These are phyloP conservation scores for Yarrowia sp. DNA, from an alignment of 805 yeast species.

Conservation along the genomic window DNA sequence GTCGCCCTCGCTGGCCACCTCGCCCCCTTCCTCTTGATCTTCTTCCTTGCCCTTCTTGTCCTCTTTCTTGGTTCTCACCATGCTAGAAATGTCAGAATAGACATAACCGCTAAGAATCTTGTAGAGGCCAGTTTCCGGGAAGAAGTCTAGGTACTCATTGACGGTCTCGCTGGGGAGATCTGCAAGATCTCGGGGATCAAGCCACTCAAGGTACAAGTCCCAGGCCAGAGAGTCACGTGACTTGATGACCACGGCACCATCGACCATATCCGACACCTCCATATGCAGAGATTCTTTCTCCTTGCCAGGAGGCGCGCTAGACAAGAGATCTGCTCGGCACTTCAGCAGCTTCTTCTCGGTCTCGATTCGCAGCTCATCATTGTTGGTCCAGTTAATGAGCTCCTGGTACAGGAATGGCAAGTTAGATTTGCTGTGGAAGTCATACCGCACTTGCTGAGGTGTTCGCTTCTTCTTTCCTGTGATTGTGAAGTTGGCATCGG, in stretches of 20 bases:
- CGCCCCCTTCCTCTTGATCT: slow-evolving; percentile 32
- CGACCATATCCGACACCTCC: slow-evolving; percentile 54
- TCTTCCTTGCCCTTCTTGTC: slow-evolving; percentile 19
- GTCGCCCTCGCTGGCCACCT: slow-evolving; percentile 33
- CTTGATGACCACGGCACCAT: slow-evolving; percentile 69
- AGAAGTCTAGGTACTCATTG: slow-evolving; percentile 51
- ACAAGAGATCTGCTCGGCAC: slow-evolving; percentile 40
- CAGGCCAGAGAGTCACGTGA: slow-evolving; percentile 64
- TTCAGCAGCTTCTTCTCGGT: slow-evolving; percentile 60
- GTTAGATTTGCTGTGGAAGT: slow-evolving; percentile 48
- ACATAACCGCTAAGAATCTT: slow-evolving; percentile 59
- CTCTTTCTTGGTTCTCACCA: slow-evolving; percentile 34
- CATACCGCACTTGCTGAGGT: slow-evolving; percentile 43
- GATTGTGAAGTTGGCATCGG: slow-evolving; percentile 32
- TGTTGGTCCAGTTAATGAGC: slow-evolving; percentile 56
- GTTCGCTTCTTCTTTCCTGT: slow-evolving; percentile 28
- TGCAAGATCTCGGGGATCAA: slow-evolving; percentile 51
- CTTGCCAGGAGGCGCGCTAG: slow-evolving; percentile 48
- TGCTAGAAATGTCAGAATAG: slow-evolving; percentile 66
- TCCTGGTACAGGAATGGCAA: slow-evolving; percentile 53
- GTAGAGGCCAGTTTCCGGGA: slow-evolving; percentile 61
- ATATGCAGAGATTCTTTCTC: slow-evolving; percentile 42
- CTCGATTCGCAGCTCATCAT: slow-evolving; percentile 56
- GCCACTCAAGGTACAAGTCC: slow-evolving; percentile 71
- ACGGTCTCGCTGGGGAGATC: slow-evolving; percentile 49